These are phyloP conservation scores for Xylaria sp. DNA, from an alignment of 2,329 filamentous ascomycete species.

Conservation along the genomic window DNA sequence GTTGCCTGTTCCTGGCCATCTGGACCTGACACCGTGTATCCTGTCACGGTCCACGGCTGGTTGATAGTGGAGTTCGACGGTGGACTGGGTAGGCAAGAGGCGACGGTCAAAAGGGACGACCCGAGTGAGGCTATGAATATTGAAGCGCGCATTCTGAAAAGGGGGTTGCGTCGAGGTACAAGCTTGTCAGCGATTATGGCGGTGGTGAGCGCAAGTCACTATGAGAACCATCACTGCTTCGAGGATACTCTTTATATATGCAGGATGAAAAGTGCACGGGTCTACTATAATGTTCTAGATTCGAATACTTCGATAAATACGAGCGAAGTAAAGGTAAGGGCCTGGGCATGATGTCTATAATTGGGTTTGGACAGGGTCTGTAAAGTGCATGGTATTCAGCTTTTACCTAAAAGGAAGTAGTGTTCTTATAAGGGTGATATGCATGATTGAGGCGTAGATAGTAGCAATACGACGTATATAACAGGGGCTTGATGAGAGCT, in stretches of 20 bases:
- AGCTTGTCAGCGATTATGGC: conserved; percentile 6
- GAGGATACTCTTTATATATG: conserved; percentile 30
- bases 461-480: conserved; percentile 27
- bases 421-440: conserved; percentile 9
- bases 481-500: background rate
- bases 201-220: conserved; percentile 13
- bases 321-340: conserved; percentile 13
- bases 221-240: conserved; percentile 6
- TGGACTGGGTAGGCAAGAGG: conserved; percentile 23
- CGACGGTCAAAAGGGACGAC: conserved; percentile 22
- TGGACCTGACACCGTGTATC: conserved; percentile 26
- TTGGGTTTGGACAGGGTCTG: conserved; percentile 14
- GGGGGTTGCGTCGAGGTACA: conserved; percentile 14
- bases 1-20: conserved; percentile 28
- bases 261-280: background rate
- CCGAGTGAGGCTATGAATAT: conserved; percentile 19
- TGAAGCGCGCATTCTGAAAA: conserved; percentile 27
- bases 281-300: conserved; percentile 14
- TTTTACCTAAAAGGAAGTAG: conserved; percentile 9
- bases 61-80: conserved; percentile 23
- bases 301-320: conserved; percentile 20
- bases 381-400: conserved; percentile 12
- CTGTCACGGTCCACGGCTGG: conserved; percentile 32
- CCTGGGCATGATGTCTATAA: conserved; percentile 14
- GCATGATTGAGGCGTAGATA: conserved; percentile 11